These are phyloP conservation scores for Porcisia hertigi DNA, from an alignment of 208 protist species.

Conservation along the genomic window DNA sequence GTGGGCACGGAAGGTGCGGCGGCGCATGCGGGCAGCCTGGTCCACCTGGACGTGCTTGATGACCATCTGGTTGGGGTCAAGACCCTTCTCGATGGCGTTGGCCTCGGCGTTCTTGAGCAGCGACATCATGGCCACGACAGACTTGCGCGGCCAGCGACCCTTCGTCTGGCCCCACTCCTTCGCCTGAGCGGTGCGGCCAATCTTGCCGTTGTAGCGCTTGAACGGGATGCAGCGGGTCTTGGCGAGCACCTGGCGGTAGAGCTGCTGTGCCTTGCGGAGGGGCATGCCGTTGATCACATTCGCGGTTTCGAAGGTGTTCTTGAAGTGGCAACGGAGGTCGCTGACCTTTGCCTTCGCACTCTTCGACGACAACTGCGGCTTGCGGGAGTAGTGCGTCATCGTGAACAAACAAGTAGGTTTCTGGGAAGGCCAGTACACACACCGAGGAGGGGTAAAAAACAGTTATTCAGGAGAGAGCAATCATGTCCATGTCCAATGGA, in stretches of 20 bases:
- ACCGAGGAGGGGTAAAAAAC: neutral
- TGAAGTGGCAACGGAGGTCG: slow-evolving; percentile 94
- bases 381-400: slow-evolving; percentile 92
- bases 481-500: too few species aligned
- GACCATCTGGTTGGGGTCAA: slow-evolving; percentile 91
- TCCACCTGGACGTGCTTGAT: slow-evolving; percentile 94
- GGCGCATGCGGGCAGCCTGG: slow-evolving; percentile 87
- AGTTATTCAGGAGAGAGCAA: too few species aligned
- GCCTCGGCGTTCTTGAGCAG: slow-evolving; percentile 95
- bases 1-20: slow-evolving; percentile 95
- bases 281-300: slow-evolving; percentile 93
- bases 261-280: slow-evolving; percentile 91
- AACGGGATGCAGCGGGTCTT: slow-evolving; percentile 96
- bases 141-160: slow-evolving; percentile 95
- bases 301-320: slow-evolving; percentile 95
- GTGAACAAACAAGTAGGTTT: slow-evolving; percentile 9
- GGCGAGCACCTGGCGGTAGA: slow-evolving; percentile 93
- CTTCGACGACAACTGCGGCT: slow-evolving; percentile 91
- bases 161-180: slow-evolving; percentile 93
- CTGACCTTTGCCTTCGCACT: slow-evolving; percentile 86
- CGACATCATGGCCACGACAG: slow-evolving; percentile 87
- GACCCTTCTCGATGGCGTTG: slow-evolving; percentile 91
- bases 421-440: neutral
- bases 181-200: slow-evolving; percentile 90
- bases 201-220: slow-evolving; percentile 93